Evolutionary conservation across 2,329 filamentous ascomycete species (phyloP), one percentile per base, ranked within the genome.

Genomic region (Neofusicoccum ribis): DNA sequence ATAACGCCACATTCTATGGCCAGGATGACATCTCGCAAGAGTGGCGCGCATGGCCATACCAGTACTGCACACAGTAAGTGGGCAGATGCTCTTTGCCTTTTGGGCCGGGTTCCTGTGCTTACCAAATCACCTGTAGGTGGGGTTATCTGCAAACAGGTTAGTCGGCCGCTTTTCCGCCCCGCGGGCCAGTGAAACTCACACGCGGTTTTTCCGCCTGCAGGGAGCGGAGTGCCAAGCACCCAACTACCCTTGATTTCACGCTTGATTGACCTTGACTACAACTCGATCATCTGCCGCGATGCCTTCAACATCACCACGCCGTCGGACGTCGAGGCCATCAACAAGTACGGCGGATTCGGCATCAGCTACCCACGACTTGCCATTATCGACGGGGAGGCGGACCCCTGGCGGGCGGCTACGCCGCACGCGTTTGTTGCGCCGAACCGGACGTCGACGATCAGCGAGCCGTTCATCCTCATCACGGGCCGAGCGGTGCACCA

Each of bases 321-420:
- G 0, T 85, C 92, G 0, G 81, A 93, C 60, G 78, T 89, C 0
- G 82, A 86, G 1, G 81, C 81, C 0, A 87, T 95, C 76, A 95
- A 96, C 81, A 88, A 89, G 72, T 89, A 90, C 68, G 92, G 92
- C 47, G 90, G 88, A 12, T 91, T 88, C 76, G 79, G 85, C 73
- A 89, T 95, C 70, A 84, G 85, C 51, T 93, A 92, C 73, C 85
- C 89, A 0, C 88, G 92, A 1, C 84, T 96, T 0, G 92, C 92
- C 2, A 84, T 91, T 54, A 81, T 96, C 44, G 91, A 93, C 67
- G 92, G 92, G 34, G 85, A 91, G 68, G 86, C 86, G 64, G 92
- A 96, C 72, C 91, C 92, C 0, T 96, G 92, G 92, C 85, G 89
- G 17, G 86, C 87, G 0, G 90, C 90, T 0, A 90, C 89, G 0